phyloP scores from a whole-genome alignment of 176 grass and related monocot species.

The Triticum turgidum region DNA sequence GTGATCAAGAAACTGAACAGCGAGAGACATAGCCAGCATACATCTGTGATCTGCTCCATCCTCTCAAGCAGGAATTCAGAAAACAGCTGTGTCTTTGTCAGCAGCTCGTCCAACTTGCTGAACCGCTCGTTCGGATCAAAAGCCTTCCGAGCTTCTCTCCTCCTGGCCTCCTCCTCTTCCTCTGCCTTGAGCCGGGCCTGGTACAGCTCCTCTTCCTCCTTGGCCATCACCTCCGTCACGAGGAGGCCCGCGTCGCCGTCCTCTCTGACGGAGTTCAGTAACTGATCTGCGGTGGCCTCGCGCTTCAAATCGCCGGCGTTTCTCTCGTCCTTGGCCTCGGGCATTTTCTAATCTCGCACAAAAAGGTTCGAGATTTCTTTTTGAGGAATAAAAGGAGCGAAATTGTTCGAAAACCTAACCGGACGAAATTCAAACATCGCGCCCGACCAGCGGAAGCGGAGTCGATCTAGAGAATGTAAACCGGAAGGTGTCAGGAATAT shows the following conservation, averaged over 20 bases:
- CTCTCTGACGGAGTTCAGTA: slow-evolving; percentile 21
- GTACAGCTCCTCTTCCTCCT: slow-evolving; percentile 70
- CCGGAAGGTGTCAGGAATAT: not conserved
- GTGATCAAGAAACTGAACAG: not conserved
- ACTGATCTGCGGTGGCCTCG: not conserved
- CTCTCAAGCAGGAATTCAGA: slow-evolving; percentile 89
- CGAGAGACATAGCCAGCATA: slow-evolving; percentile 23
- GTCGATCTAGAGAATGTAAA: not conserved
- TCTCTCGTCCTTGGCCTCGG: not conserved
- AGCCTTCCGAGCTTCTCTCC: slow-evolving; percentile 35
- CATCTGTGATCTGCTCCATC: slow-evolving; percentile 85
- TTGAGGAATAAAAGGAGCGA: not conserved
- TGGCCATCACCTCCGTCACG: slow-evolving; percentile 41
- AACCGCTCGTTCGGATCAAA: slow-evolving; percentile 55
- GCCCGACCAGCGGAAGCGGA: not conserved
- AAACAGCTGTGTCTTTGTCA: slow-evolving; percentile 85
- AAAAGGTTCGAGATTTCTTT: not conserved
- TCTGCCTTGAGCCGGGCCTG: slow-evolving; percentile 45
- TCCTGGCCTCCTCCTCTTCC: slow-evolving; percentile 47
- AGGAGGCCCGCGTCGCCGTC: no score
- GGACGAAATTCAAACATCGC: not conserved
- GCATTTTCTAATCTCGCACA: slow-evolving; percentile 46
- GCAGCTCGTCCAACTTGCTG: slow-evolving; percentile 82
- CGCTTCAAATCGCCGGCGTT: slow-evolving; percentile 21
- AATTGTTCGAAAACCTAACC: not conserved